Conservation (phyloP, 306 rosid species). For the Echinosophora koreensis region DNA sequence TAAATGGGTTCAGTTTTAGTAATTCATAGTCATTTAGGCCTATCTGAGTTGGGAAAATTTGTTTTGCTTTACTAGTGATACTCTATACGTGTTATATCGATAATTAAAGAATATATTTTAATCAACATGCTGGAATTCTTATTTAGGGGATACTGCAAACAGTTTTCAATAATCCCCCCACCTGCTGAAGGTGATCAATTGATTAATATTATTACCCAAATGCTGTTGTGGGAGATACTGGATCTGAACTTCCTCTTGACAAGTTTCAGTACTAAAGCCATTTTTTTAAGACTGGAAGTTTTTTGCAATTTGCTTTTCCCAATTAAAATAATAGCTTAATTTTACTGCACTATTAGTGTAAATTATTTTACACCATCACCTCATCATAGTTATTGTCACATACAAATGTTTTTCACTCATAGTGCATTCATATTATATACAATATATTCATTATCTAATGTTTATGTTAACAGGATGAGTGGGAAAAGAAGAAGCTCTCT, state of each 20-base stretch:
- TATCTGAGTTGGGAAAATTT: not conserved
- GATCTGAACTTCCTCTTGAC: not conserved
- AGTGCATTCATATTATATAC: not conserved
- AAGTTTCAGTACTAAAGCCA: constrained; percentile 1
- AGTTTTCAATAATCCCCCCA: constrained; percentile 3
- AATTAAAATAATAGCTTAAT: not conserved
- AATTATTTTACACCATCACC: not conserved
- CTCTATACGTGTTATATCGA: not conserved
- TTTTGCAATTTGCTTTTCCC: not conserved
- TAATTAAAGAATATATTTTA: not conserved
- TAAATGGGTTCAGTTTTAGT: constrained; percentile 13
- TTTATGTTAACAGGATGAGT: constrained; percentile 68
- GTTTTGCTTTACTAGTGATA: constrained; percentile 7
- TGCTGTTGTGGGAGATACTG: too few species aligned
- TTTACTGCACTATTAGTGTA: not conserved
- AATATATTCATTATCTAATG: not conserved
- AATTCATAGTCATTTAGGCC: not conserved
- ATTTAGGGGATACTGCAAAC: constrained; percentile 8
- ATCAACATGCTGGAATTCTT: constrained; percentile 1
- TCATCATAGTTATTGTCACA: not conserved
- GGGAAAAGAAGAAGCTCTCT: constrained; percentile 60
- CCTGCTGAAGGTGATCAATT: not conserved
- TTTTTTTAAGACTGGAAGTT: not conserved
- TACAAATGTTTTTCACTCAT: not conserved
- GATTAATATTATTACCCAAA: constrained; percentile 27